These are phyloP conservation scores for Aquilaria agallochum DNA, from an alignment of 441 rosid genomes.

Conservation along the genomic window DNA sequence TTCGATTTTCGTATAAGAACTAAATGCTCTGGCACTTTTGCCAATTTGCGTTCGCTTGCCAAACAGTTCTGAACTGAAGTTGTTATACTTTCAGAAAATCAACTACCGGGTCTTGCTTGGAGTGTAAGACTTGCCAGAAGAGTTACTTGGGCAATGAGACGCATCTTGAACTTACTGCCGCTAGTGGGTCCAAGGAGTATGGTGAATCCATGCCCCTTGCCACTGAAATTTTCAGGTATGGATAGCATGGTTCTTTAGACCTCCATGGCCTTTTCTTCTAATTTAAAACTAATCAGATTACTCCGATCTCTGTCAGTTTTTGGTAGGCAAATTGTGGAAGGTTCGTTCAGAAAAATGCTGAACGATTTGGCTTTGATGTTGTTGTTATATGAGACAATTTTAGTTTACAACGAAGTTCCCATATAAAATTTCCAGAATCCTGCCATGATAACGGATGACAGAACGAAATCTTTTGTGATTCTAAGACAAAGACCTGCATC, in stretches of 20 bases:
- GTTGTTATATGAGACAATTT: too few species aligned
- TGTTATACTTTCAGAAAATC: constrained; percentile 31
- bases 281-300: too few species aligned
- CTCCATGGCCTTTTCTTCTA: too few species aligned
- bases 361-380: too few species aligned
- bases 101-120: constrained; percentile 31
- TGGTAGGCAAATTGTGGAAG: too few species aligned
- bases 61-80: constrained; percentile 2
- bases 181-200: constrained; percentile 43
- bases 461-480: too few species aligned
- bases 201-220: constrained; percentile 45
- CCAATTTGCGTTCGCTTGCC: not conserved
- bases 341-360: too few species aligned
- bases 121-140: constrained; percentile 55
- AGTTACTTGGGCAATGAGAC: constrained; percentile 49
- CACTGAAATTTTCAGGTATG: constrained; percentile 69
- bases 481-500: too few species aligned
- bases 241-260: not conserved
- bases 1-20: not conserved
- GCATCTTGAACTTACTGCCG: constrained; percentile 58
- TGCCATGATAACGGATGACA: too few species aligned
- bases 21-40: not conserved
- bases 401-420: too few species aligned
- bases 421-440: too few species aligned
- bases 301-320: too few species aligned